Conservation (phyloP, 805 yeast species). For the Starmerella sirachaensis region DNA sequence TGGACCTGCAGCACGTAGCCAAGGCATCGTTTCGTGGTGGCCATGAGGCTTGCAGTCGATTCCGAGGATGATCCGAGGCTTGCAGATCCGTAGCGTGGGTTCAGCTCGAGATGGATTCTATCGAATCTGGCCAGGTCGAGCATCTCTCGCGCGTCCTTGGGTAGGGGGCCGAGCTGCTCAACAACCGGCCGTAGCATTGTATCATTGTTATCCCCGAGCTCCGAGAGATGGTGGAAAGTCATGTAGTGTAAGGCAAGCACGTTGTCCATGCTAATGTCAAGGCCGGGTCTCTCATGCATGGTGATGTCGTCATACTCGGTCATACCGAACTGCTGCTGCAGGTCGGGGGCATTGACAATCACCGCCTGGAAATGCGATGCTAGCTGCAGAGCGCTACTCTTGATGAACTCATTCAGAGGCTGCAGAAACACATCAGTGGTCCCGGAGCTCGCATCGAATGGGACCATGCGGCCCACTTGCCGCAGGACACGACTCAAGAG, state of each 20-base stretch:
- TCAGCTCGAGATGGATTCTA: constrained; percentile 44
- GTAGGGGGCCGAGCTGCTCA: constrained; percentile 33
- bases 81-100: constrained; percentile 39
- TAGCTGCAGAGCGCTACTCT: constrained; percentile 38
- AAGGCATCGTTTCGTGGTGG: constrained; percentile 59
- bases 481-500: constrained; percentile 47
- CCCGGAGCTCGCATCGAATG: constrained; percentile 36
- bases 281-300: constrained; percentile 35
- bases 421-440: constrained; percentile 59
- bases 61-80: constrained; percentile 18
- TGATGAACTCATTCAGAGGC: constrained; percentile 66
- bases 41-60: constrained; percentile 25
- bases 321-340: constrained; percentile 50
- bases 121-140: constrained; percentile 43
- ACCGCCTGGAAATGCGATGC: constrained; percentile 33
- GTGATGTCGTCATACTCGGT: constrained; percentile 54
- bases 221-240: constrained; percentile 23
- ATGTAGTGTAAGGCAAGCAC: constrained; percentile 32
- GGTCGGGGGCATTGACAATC: constrained; percentile 42
- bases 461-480: constrained; percentile 56
- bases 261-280: constrained; percentile 30
- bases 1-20: constrained; percentile 76
- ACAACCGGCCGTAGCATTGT: constrained; percentile 43
- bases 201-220: constrained; percentile 28
- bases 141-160: constrained; percentile 36